phyloP scores from a whole-genome alignment of 2,329 filamentous ascomycete genomes.

The Tolypocladium guangdongense region DNA sequence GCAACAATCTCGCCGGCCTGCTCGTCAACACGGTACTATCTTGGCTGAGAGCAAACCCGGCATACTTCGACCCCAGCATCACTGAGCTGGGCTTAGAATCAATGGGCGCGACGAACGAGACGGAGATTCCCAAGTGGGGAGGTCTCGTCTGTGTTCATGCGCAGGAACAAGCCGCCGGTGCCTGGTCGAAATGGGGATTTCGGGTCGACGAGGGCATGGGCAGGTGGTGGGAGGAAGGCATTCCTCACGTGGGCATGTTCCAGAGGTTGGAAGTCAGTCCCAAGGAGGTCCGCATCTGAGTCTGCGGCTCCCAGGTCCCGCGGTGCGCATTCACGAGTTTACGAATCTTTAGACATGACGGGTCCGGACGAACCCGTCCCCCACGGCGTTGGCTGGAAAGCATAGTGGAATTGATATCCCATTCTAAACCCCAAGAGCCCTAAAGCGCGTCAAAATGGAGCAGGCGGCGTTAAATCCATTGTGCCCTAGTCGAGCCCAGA shows the following conservation, averaged over 20 bases:
- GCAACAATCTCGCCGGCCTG: slow-evolving; percentile 50
- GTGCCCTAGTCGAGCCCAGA: slow-evolving; percentile 27
- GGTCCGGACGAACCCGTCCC: neutral
- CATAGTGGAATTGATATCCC: neutral
- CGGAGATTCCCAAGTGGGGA: slow-evolving; percentile 49
- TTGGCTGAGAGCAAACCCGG: slow-evolving; percentile 56
- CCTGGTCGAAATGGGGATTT: slow-evolving; percentile 68
- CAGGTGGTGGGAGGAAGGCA: slow-evolving; percentile 73
- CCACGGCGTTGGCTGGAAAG: neutral
- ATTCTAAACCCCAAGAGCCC: neutral
- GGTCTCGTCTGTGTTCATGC: slow-evolving; percentile 74
- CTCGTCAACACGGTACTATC: slow-evolving; percentile 56
- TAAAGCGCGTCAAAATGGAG: neutral
- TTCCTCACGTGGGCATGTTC: slow-evolving; percentile 80
- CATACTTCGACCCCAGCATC: slow-evolving; percentile 40
- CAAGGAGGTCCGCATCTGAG: slow-evolving; percentile 14
- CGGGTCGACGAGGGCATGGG: slow-evolving; percentile 61
- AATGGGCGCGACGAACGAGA: slow-evolving; percentile 25
- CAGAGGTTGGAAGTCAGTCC: slow-evolving; percentile 28
- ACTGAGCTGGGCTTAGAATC: slow-evolving; percentile 31
- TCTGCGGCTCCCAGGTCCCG: neutral
- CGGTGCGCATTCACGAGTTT: neutral
- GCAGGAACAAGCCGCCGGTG: slow-evolving; percentile 51
- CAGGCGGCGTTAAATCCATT: slow-evolving; percentile 16
- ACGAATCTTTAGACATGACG: neutral